Evolutionary conservation across 2,329 filamentous ascomycete species (phyloP), one percentile per base, ranked within the genome.

Genomic region (Dichotomopilus funicola): DNA sequence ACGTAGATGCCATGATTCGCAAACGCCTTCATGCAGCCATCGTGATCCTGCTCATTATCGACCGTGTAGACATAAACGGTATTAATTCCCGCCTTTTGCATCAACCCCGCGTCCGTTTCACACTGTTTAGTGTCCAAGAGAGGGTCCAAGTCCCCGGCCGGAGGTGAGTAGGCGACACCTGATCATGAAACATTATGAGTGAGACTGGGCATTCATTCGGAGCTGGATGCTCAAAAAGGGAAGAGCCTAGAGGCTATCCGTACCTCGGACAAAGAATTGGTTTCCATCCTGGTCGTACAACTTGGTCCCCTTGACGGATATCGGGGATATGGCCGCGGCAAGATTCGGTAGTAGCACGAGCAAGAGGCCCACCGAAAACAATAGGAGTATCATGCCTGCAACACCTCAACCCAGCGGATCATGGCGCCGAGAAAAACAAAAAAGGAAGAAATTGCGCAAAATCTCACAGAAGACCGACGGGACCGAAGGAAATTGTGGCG

Each of bases 251-350:
- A 5, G 27, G 12, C 12, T 13, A n/a, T 19, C 9, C 12, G 13
- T 51, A 59, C 57, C 57, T 54, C 45, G 56, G 36, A 59, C 31
- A 42, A 59, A 59, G 27, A 59, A 59, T 27, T 59, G 57, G 31
- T 51, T 51, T 6, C 57, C 57, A n/a, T 48, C 51, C 6, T 52
- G 27, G 47, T 59, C 54, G 38, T 56, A 59, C 13, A 59, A 42
- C 40, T 59, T 59, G 4, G 51, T 59, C 8, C 54, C 54, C 34
- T 55, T 59, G 51, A 52, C 42, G 6, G 54, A 54, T 33, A 59
- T 56, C 13, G 57, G 54, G 6, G 54, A 54, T 31, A 59, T 7
- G 8, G 43, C 52, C 19, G 7, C 33, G 10, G 46, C 36, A 6
- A 27, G 27, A 13, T 31, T 31, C 19, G 10, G 40, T 27, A 37